Evolutionary conservation across 345 rosid genomes (phyloP).

Genomic region (Schrenkiella parvula): DNA sequence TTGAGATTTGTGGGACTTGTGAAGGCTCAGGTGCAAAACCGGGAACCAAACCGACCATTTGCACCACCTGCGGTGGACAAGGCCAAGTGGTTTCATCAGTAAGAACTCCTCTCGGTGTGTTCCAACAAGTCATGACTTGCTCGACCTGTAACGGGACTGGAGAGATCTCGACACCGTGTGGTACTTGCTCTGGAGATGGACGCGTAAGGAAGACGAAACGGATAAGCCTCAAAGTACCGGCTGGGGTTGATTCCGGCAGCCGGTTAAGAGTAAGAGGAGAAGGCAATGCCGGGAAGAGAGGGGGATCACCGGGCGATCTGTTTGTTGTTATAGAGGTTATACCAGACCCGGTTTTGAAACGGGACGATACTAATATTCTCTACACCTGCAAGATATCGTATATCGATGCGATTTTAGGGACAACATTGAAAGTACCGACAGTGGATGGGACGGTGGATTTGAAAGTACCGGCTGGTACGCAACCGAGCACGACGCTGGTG

Average conservation of each 20-base stretch:
- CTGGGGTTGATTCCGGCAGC: slow-evolving; percentile 95
- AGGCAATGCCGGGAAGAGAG: slow-evolving; percentile 90
- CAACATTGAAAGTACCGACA: slow-evolving; percentile 75
- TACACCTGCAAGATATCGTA: slow-evolving; percentile 90
- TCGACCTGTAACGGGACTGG: slow-evolving; percentile 80
- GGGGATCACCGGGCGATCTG: slow-evolving; percentile 93
- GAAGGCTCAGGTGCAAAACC: slow-evolving; percentile 91
- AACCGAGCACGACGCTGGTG: slow-evolving; percentile 81
- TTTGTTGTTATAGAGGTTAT: slow-evolving; percentile 82
- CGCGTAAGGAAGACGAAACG: slow-evolving; percentile 89
- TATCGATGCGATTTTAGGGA: slow-evolving; percentile 85
- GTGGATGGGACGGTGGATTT: slow-evolving; percentile 90
- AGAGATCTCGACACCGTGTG: slow-evolving; percentile 70
- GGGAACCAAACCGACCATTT: slow-evolving; percentile 73
- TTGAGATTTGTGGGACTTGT: slow-evolving; percentile 84
- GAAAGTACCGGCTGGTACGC: slow-evolving; percentile 91
- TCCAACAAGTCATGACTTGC: slow-evolving; percentile 97
- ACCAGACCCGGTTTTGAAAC: slow-evolving; percentile 83
- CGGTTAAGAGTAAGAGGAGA: slow-evolving; percentile 89
- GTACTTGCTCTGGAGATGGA: slow-evolving; percentile 83
- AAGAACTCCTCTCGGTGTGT: slow-evolving; percentile 91
- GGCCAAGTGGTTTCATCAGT: slow-evolving; percentile 92
- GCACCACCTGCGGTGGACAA: slow-evolving; percentile 91
- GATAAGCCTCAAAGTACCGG: slow-evolving; percentile 86
- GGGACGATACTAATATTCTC: slow-evolving; percentile 79